These are phyloP conservation scores for Myriosclerotinia curreyana DNA, from an alignment of 2,329 filamentous ascomycete species.

Conservation along the genomic window DNA sequence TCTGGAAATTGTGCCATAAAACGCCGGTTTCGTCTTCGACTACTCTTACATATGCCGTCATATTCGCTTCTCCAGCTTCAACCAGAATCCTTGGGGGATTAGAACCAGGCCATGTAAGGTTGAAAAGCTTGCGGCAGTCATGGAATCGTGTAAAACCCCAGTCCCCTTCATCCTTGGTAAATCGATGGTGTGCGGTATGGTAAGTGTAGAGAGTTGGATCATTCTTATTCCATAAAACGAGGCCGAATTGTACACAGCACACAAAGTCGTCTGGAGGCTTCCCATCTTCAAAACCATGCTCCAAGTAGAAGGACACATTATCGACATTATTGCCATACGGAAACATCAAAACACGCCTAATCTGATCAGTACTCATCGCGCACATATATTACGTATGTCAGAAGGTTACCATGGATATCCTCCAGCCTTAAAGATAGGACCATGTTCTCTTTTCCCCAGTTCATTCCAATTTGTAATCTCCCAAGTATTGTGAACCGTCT, in stretches of 20 bases:
- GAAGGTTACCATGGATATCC: slow-evolving; percentile 73
- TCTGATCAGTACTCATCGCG: slow-evolving; percentile 27
- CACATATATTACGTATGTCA: slow-evolving; percentile 33
- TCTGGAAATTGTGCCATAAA: slow-evolving; percentile 85
- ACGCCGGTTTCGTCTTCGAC: slow-evolving; percentile 87
- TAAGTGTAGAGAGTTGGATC: slow-evolving; percentile 83
- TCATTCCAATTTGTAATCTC: slow-evolving; percentile 79
- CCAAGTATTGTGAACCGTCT: slow-evolving; percentile 79
- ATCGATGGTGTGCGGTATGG: slow-evolving; percentile 86
- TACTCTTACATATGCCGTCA: slow-evolving; percentile 78
- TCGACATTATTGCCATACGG: slow-evolving; percentile 94
- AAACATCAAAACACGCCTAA: slow-evolving; percentile 89
- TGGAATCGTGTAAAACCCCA: slow-evolving; percentile 99
- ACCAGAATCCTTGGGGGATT: slow-evolving; percentile 60
- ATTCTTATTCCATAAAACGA: slow-evolving; percentile 92
- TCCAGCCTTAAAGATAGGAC: slow-evolving; percentile 81
- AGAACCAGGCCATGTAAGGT: slow-evolving; percentile 67
- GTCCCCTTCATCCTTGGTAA: slow-evolving; percentile 93
- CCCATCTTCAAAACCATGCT: slow-evolving; percentile 79
- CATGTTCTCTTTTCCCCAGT: slow-evolving; percentile 76
- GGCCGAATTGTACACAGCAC: slow-evolving; percentile 90
- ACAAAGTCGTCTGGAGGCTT: slow-evolving; percentile 89
- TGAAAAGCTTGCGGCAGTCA: slow-evolving; percentile 82
- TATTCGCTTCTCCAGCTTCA: slow-evolving; percentile 72
- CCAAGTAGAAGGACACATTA: slow-evolving; percentile 90